Base-by-base conservation (phyloP, 148 eudicot species). In the Pouteria glomerata region DNA sequence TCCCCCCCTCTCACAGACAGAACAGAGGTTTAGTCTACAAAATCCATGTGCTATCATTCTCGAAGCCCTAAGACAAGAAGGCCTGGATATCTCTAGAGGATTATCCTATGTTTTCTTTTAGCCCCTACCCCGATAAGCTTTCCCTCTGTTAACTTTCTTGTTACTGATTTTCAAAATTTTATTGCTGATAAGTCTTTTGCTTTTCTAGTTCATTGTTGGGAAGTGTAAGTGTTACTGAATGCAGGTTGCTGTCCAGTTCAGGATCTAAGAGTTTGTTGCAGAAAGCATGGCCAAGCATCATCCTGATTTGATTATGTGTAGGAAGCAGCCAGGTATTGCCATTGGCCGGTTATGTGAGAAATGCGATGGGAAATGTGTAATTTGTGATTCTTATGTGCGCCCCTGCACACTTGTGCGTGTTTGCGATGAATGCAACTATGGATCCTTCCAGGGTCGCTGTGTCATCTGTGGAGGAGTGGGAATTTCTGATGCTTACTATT, bases 381-480 rank as follows among this genome's bases (percentile, higher is more conserved):
- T 89, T 34, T 88, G 97, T 47, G 97, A 91, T 60, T 91, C 94
- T 34, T 91, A 85, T 69, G 97, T 89, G 29, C 89, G 97, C 19
- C 94, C 97, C 1, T 87, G 97, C 84, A 91, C 97, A 0, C 88
- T 87, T 2, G 94, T 91, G 18, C 79, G 91, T 34, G 87, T 89
- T 11, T 89, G 97, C 39, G 94, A 91, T 34, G 90, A 89, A 48
- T 91, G 94, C 87, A 91, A 89, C 74, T 89, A 91, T 23, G 94
- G 97, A 30, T 91, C 97, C 12, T 91, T 91, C 68, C 91, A 88
- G 58, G 91, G 97, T 33, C 82, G 91, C 7, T 91, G 97, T 71
- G 90, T 87, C 44, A 86, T 91, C 59, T 89, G 93, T 76, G 97
- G 97, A 64, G 97, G 93, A 27, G 88, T 89, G 3, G 93, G 97